Evolutionary conservation across 2,329 filamentous ascomycete genomes (phyloP).

Genomic region (Aspergillus felis): DNA sequence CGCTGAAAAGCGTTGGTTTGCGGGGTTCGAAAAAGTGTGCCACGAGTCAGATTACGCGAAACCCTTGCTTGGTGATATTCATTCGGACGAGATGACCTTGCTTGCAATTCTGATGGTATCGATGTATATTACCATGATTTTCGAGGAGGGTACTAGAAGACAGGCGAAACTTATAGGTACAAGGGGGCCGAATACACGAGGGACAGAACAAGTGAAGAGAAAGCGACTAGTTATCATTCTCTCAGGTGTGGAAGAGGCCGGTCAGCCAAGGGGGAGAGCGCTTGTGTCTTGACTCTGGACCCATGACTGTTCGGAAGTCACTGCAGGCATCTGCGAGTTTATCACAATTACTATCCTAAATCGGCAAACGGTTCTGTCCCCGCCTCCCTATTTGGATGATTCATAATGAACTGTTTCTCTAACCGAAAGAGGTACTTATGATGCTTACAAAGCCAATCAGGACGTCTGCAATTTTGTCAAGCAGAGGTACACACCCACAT

Average conservation of each 20-base stretch:
- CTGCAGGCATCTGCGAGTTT: not conserved
- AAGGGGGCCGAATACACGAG: not conserved
- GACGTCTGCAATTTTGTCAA: not conserved
- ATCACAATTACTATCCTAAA: not conserved
- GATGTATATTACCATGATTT: not conserved
- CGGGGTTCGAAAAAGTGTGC: not conserved
- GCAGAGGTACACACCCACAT: not conserved
- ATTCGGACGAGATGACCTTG: not conserved
- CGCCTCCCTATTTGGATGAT: not conserved
- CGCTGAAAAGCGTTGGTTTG: not conserved
- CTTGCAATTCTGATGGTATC: not conserved
- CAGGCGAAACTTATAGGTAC: not conserved
- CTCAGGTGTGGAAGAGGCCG: not conserved
- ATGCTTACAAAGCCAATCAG: not conserved
- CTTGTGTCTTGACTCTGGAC: not conserved
- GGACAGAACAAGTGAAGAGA: too few relatives aligned
- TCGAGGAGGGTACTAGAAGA: not conserved
- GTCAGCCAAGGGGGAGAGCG: not conserved
- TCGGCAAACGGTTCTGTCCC: not conserved
- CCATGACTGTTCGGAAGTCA: not conserved
- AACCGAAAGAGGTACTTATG: not conserved
- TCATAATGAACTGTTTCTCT: not conserved
- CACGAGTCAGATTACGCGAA: not conserved
- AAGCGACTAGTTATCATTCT: too few relatives aligned
- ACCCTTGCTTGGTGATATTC: not conserved